phyloP scores from a whole-genome alignment of 805 yeast species.

The Scheffersomyces coipomensis region DNA sequence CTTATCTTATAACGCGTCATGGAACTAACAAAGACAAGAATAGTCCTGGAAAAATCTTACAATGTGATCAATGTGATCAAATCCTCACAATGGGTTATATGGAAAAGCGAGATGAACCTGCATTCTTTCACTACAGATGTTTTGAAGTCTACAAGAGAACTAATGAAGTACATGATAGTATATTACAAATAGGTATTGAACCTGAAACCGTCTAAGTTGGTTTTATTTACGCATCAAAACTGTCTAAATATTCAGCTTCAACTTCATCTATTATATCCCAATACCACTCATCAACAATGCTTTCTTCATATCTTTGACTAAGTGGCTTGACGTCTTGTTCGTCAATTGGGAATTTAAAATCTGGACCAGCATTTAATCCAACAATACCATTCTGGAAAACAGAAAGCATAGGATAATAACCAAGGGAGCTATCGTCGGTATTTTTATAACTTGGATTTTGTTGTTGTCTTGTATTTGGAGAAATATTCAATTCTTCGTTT shows the following conservation, averaged over 20 bases:
- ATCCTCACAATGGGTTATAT: conserved; percentile 51
- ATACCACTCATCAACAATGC: conserved; percentile 74
- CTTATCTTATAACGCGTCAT: conserved; percentile 41
- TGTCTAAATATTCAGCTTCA: conserved; percentile 57
- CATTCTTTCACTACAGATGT: conserved; percentile 51
- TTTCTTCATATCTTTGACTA: conserved; percentile 61
- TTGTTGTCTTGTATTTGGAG: conserved; percentile 29
- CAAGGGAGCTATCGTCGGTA: conserved; percentile 80
- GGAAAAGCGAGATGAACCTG: conserved; percentile 35
- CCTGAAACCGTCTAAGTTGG: neutral
- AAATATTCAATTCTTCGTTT: conserved; percentile 26
- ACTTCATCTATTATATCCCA: conserved; percentile 87
- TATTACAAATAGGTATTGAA: conserved; percentile 8
- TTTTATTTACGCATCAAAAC: conserved; percentile 25
- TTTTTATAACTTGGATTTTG: conserved; percentile 36
- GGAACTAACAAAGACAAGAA: conserved; percentile 25
- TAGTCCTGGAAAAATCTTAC: conserved; percentile 33
- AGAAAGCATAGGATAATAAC: conserved; percentile 89
- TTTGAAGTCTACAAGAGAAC: conserved; percentile 35
- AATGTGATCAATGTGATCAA: conserved; percentile 52
- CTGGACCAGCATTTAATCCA: conserved; percentile 65
- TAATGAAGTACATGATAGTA: conserved; percentile 10
- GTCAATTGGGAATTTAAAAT: conserved; percentile 48
- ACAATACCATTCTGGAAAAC: conserved; percentile 79
- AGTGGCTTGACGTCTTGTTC: conserved; percentile 46